phyloP scores from a whole-genome alignment of 495 filamentous ascomycete species.

The Hypoxylon trugodes region DNA sequence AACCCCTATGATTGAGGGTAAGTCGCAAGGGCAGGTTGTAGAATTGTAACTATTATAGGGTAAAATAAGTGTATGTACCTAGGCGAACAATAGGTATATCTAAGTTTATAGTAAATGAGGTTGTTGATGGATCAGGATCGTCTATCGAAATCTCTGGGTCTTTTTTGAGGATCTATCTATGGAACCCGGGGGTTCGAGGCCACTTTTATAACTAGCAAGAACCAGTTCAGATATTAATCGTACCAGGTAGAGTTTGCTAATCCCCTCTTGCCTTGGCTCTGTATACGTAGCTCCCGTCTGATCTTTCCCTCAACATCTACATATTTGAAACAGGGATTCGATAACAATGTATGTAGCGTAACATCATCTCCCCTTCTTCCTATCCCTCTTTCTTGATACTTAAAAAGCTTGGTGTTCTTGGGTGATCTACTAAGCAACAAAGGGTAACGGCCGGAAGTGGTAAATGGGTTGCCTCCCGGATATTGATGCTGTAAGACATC shows the following conservation, averaged over 20 bases:
- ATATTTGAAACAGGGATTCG: slow-evolving; percentile 1
- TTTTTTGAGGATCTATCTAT: neutral
- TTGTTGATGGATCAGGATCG: slow-evolving; percentile 23
- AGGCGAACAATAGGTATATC: neutral
- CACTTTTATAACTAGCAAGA: slow-evolving; percentile 30
- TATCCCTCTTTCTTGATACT: slow-evolving; percentile 9
- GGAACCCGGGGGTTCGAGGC: slow-evolving; percentile 14
- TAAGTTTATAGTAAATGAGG: neutral
- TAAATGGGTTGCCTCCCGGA: slow-evolving; percentile 30
- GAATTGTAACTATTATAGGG: too few species aligned
- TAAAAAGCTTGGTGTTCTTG: neutral
- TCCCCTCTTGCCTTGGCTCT: slow-evolving; percentile 23
- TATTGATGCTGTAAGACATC: slow-evolving; percentile 13
- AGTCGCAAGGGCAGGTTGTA: too few species aligned
- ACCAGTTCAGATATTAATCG: neutral
- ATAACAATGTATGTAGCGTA: slow-evolving; percentile 20
- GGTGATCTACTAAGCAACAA: slow-evolving; percentile 13
- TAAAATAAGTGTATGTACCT: neutral
- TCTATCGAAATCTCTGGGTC: neutral
- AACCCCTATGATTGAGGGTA: neutral
- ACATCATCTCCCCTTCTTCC: slow-evolving; percentile 15
- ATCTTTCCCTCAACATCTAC: slow-evolving; percentile 30
- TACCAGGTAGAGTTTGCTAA: slow-evolving; percentile 19
- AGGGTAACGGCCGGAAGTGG: slow-evolving; percentile 23
- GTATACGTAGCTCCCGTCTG: slow-evolving; percentile 26